Evolutionary conservation across 176 grass and related monocot genomes (phyloP).

Genomic region (Eleusine coracana): DNA sequence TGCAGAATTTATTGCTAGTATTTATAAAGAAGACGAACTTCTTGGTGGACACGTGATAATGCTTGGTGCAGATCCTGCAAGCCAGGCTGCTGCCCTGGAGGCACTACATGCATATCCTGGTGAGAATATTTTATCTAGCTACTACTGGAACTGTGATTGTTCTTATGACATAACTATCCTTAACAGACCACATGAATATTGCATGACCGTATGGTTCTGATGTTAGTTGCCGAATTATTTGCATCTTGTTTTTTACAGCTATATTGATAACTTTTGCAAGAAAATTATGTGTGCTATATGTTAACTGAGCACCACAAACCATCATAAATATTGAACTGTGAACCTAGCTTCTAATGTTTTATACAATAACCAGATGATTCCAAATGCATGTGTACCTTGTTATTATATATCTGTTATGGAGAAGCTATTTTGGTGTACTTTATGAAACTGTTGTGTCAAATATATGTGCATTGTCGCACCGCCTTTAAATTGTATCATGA

Average conservation of each 20-base stretch:
- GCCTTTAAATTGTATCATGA: not conserved
- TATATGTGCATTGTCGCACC: not conserved
- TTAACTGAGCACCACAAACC: not conserved
- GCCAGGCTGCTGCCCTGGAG: conserved; percentile 62
- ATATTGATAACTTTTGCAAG: not conserved
- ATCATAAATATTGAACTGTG: not conserved
- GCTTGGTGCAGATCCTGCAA: conserved; percentile 82
- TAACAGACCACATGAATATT: not conserved
- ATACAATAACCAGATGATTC: not conserved
- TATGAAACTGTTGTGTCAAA: not conserved
- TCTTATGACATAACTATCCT: not conserved
- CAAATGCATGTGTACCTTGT: not conserved
- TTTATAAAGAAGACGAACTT: conserved; percentile 71
- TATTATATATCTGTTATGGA: not conserved
- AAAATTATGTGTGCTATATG: not conserved
- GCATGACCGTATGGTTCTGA: not conserved
- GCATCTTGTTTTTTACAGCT: not conserved
- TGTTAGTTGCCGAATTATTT: not conserved
- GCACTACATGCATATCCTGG: conserved; percentile 81
- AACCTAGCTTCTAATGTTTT: not conserved
- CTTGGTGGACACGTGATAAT: conserved; percentile 88
- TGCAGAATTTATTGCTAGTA: conserved; percentile 61
- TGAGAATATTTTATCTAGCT: conserved; percentile 39
- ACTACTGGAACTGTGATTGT: not conserved
- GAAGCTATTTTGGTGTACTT: not conserved